Evolutionary conservation across 495 filamentous ascomycete species (phyloP), one percentile per base, ranked within the genome.

Genomic region (Bacidia gigantensis): DNA sequence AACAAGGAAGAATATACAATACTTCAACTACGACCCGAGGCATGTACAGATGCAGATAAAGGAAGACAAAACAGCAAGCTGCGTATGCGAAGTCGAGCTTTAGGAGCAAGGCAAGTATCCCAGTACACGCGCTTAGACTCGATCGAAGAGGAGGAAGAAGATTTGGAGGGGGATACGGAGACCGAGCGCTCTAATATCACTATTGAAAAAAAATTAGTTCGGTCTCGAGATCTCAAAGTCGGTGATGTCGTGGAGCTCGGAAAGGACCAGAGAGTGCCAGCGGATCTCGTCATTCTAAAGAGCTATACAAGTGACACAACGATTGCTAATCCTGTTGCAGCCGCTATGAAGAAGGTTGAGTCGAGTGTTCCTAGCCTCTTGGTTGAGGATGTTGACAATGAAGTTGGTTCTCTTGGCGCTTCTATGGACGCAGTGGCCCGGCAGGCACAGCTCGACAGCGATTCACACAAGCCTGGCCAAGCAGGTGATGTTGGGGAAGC

Each of bases 211-310:
- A 67, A 85, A 11, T 73, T 73, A 38, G 92, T 84, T 64, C 86
- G 82, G 58, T 89, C 89, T 22, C 75, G 82, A n/a, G 89, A 94
- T 60, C 70, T 99, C 45, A 93, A 84, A 60, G 90, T 99, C 39
- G 93, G 93, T 21, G 93, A 99, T 63, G 83, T 99, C 10, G 67
- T 99, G 42, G 92, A 92, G 61, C 73, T 99, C 50, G 78, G 78
- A 52, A 95, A 94, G 62, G 86, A 94, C 57, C 85, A 94, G 60
- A 78, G 93, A 52, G 79, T 97, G 24, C 93, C 93, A 17, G 89
- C 93, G 10, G 93, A 99, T 70, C 84, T 96, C 23, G 79, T 97
- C 32, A 89, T 99, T 42, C 61, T 99, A 22, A 89, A 95, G 65
- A 92, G 84, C 56, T 75, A 83, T 29, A 78, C 79, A 0, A 75